Percentiles rank a stretch among this genome's conserved stretches.
Evolutionary conservation across 2,329 filamentous ascomycete genomes (phyloP).

Genomic region (Aspergillus hiratsukae): DNA sequence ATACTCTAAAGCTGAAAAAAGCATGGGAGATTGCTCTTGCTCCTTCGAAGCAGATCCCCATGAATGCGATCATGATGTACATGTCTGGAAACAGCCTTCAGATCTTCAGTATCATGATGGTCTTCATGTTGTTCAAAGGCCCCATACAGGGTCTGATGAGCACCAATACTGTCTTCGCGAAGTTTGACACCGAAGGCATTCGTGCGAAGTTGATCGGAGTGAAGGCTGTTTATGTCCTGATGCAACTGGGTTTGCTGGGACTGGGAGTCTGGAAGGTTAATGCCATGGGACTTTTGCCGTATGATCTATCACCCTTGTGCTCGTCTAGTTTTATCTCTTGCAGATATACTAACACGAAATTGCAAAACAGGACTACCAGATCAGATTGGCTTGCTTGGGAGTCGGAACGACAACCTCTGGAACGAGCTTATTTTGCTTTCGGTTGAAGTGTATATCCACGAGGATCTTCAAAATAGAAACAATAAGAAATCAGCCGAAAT

Average conservation of each 20-base stretch:
- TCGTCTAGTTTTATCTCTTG: not conserved
- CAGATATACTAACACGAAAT: slow-evolving; percentile 2
- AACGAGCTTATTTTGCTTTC: slow-evolving; percentile 61
- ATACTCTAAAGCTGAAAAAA: slow-evolving; percentile 95
- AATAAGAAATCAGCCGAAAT: not conserved
- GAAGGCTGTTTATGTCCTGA: slow-evolving; percentile 81
- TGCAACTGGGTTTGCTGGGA: slow-evolving; percentile 77
- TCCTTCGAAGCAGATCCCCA: slow-evolving; percentile 88
- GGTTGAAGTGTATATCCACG: slow-evolving; percentile 19
- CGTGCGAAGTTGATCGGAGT: slow-evolving; percentile 69
- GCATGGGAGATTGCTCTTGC: slow-evolving; percentile 96
- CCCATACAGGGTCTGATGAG: slow-evolving; percentile 78
- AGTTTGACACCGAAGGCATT: slow-evolving; percentile 80
- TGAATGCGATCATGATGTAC: slow-evolving; percentile 99
- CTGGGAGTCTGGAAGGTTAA: slow-evolving; percentile 96
- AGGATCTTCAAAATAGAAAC: not conserved
- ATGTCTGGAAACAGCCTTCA: slow-evolving; percentile 98
- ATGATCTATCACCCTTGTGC: slow-evolving; percentile 38
- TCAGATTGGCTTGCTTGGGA: slow-evolving; percentile 99
- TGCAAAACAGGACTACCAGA: slow-evolving; percentile 67
- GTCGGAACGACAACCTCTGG: slow-evolving; percentile 62
- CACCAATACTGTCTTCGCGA: slow-evolving; percentile 83
- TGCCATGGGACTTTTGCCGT: slow-evolving; percentile 90
- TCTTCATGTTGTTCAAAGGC: slow-evolving; percentile 97
- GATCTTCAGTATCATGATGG: slow-evolving; percentile 99